A percentile compares a stretch with the other conserved stretches of the same genome.
phyloP scores from a whole-genome alignment of 1,284 basidiomycete genomes.

The Cryptococcus sp. region DNA sequence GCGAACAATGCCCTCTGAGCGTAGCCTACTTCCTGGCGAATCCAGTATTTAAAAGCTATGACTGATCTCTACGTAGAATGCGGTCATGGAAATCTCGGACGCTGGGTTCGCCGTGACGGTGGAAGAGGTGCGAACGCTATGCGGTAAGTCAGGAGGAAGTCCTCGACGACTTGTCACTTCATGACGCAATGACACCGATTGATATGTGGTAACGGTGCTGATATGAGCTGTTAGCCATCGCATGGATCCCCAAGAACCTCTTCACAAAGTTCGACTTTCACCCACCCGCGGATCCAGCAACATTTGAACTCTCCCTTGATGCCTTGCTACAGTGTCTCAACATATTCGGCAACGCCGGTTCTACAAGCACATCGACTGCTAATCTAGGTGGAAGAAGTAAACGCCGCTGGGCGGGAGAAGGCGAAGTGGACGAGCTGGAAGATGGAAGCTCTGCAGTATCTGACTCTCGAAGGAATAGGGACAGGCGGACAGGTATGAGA shows the following conservation, averaged over 20 bases:
- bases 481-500: slow-evolving; percentile 68
- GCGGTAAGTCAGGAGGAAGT: slow-evolving; percentile 58
- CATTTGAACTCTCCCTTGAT: slow-evolving; percentile 77
- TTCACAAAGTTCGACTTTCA: slow-evolving; percentile 75
- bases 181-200: neutral
- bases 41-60: neutral
- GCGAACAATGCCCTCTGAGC: slow-evolving; percentile 3
- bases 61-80: slow-evolving; percentile 60
- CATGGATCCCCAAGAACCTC: slow-evolving; percentile 75
- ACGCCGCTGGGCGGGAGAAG: slow-evolving; percentile 56
- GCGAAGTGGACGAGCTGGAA: slow-evolving; percentile 36
- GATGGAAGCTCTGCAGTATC: slow-evolving; percentile 53
- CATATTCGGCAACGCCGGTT: slow-evolving; percentile 78
- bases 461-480: slow-evolving; percentile 31
- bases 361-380: slow-evolving; percentile 9
- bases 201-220: neutral
- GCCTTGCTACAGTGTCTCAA: slow-evolving; percentile 85
- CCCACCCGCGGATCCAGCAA: slow-evolving; percentile 52
- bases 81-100: slow-evolving; percentile 69
- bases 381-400: slow-evolving; percentile 13
- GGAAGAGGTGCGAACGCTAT: slow-evolving; percentile 76
- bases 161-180: slow-evolving; percentile 10
- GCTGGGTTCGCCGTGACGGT: slow-evolving; percentile 79
- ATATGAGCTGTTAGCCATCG: slow-evolving; percentile 62
- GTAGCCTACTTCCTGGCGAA: neutral